Base-by-base conservation (phyloP, 2,329 filamentous ascomycete species). In the Aspergillus persii region DNA sequence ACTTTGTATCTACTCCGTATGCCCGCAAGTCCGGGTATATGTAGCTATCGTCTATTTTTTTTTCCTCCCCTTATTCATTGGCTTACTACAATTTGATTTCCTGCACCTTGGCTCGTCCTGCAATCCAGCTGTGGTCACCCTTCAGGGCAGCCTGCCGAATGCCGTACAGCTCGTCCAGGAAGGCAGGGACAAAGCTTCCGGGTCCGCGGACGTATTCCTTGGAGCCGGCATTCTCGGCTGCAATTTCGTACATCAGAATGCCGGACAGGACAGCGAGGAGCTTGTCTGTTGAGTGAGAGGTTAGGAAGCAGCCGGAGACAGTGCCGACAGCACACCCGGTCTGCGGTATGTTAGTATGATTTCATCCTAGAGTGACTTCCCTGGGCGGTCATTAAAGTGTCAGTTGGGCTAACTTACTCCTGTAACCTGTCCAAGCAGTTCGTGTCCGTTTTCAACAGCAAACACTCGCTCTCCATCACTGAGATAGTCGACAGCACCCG, bases 301-400 rank as follows among this genome's bases (percentile, higher is more conserved):
- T 89, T 49, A 94, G 72, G 72, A 89, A 89, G 54, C 90, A 88
- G 23, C 90, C 91, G 52, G 96, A 82, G 1, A 88, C 86, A 0
- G 92, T 95, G 1, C 93, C 94, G 6, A 97, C 82, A 4, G 90
- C 89, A 74, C 94, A 98, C 0, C 94, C 94, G 44, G 88, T 91
- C 77, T 80, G 29, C 9, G 41, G 6, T 50, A 11, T 44, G 18
- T 53, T 44, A 51, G 55, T 15, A 58, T 30, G 12, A 41, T n/a
- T 41, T 41, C 8, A 33, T 29, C 15, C 15, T 27, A 2, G 18
- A 29, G 29, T 46, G 7, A 6, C 4, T 48, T 26, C 18, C 1
- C 8, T 8, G 15, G 23, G 15, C 9, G n/a, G 27, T 49, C 31
- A 9, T 41, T 29, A 31, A 15, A 8, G 31, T 18, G 29, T 12